phyloP scores from a whole-genome alignment of 106 monocot species.

The Phalaenopsis aphrodite region DNA sequence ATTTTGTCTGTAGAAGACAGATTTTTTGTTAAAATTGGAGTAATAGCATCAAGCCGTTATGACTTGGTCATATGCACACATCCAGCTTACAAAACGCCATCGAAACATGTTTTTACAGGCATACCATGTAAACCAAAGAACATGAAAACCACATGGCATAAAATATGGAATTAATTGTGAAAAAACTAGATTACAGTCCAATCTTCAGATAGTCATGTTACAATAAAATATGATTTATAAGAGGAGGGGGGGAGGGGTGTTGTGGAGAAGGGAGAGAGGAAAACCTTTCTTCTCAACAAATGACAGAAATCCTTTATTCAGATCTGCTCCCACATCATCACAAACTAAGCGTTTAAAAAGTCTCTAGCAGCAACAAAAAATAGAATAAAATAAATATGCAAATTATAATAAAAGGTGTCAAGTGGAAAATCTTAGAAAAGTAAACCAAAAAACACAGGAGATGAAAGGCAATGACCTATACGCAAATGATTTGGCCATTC shows the following conservation, averaged over 20 bases:
- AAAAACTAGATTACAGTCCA: background rate
- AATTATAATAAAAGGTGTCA: background rate
- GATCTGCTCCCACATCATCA: conserved; percentile 78
- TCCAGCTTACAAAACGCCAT: background rate
- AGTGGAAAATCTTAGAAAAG: background rate
- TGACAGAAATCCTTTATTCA: conserved; percentile 83
- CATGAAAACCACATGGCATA: background rate
- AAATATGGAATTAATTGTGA: background rate
- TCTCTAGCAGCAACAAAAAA: conserved; percentile 44
- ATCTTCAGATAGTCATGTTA: background rate
- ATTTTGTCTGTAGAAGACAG: background rate
- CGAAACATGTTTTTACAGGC: background rate
- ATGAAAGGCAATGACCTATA: background rate
- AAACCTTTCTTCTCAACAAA: conserved; percentile 89
- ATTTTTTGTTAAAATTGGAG: background rate
- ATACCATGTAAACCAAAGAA: background rate
- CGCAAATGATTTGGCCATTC: background rate
- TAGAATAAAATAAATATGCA: background rate
- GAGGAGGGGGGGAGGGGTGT: background rate
- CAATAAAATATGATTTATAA: background rate
- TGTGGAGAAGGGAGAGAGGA: background rate
- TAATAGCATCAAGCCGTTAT: background rate
- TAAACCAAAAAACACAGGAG: background rate
- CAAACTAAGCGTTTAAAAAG: conserved; percentile 86
- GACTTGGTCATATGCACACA: background rate